Evolutionary conservation across 768 basidiomycete species (phyloP), one percentile per base, ranked within the genome.

Genomic region (Lactarius hengduanensis): DNA sequence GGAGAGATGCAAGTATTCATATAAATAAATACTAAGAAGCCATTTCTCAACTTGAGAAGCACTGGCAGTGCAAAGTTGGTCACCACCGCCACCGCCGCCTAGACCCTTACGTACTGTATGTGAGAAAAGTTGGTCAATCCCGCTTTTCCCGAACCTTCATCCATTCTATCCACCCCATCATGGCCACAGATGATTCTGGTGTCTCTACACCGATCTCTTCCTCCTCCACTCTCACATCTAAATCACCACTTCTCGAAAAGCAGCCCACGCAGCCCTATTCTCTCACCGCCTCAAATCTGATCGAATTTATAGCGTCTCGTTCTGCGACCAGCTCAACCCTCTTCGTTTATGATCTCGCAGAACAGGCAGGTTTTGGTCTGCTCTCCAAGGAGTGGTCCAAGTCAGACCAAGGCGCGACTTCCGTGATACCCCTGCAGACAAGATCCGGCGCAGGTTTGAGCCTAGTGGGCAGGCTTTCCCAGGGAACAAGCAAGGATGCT

Each of bases 341-440:
- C 64, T 92, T 92, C 74, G 76, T 92, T 53, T 94, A 91, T 72
- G 92, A 94, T 71, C 81, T 93, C 62, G 91, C 93, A 22, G 87
- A 90, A 70, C 90, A 93, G 73, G 83, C 82, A n/a, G 92, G 92
- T 40, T 90, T 94, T 72, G 92, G 92, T 22, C 80, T 82, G 0
- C 77, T 87, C 65, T 88, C 91, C 38, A 89, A 86, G 72, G 80
- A 83, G 59, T 90, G 88, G 88, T 77, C 83, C 3, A 75, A 80
- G 20, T 72, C 80, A 4, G 73, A 71, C 43, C 69, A 75, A 40
- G 74, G 77, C 20, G 78, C 83, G 1, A 83, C 86, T 0, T 79
- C 84, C 20, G 84, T 91, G 6, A 81, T 90, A 53, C 78, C 84
- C 60, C 79, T 93, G 69, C 93, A 96, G 78, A 93, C 91, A 28